Percentiles rank a stretch among this genome's conserved stretches.
Evolutionary conservation across 2,329 filamentous ascomycete genomes (phyloP).

Genomic region (Triangularia verruculosa): DNA sequence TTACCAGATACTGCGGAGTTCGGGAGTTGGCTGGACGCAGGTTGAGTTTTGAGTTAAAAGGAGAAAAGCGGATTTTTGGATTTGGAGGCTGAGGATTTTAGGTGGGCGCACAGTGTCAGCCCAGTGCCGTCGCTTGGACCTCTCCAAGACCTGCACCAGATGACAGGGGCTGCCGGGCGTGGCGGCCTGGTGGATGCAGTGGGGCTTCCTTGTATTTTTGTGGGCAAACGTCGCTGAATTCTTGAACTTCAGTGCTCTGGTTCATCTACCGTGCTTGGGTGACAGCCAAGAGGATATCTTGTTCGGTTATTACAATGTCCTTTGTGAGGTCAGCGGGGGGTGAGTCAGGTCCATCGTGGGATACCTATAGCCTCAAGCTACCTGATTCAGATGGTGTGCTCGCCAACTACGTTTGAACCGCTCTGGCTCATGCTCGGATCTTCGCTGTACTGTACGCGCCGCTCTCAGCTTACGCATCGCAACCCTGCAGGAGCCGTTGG

Average conservation of each 20-base stretch:
- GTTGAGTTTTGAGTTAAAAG: conserved; percentile 20
- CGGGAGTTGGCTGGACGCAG: conserved; percentile 2
- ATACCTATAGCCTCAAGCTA: not conserved
- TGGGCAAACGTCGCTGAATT: not conserved
- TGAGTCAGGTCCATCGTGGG: not conserved
- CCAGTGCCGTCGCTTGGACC: conserved; percentile 15
- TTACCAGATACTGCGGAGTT: not conserved
- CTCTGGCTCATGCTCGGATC: not conserved
- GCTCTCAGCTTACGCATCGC: conserved; percentile 3
- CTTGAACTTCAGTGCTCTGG: not conserved
- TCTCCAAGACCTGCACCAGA: not conserved
- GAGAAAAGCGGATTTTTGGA: conserved; percentile 28
- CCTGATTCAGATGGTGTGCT: not conserved
- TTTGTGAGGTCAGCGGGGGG: not conserved
- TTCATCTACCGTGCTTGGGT: not conserved
- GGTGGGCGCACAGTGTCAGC: conserved; percentile 21
- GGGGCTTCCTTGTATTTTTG: not conserved
- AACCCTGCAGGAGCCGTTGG: not conserved
- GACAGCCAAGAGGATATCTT: not conserved
- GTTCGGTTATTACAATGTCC: no score
- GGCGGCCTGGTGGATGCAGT: not conserved
- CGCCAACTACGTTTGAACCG: no score
- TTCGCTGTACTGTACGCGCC: not conserved
- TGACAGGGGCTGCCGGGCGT: not conserved
- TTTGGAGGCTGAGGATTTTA: conserved; percentile 27